Base-by-base conservation (phyloP, 495 filamentous ascomycete species). In the Jackrogersella minutella region DNA sequence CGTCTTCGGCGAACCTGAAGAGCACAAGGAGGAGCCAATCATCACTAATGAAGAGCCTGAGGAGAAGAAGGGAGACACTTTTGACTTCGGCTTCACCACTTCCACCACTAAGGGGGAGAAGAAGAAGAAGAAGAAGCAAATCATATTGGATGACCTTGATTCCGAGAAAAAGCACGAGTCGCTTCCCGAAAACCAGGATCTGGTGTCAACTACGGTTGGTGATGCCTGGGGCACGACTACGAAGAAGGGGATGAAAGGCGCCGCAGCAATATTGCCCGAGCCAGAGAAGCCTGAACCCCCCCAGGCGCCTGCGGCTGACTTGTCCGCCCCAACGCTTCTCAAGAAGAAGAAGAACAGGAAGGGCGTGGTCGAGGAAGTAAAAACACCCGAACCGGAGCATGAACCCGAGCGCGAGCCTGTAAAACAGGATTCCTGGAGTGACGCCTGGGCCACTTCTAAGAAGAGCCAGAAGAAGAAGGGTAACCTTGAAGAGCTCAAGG, bases 111-210 rank as follows among this genome's bases (percentile, higher is more conserved):
- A 72, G 28, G 74, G 79, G 63, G 76, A 77, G 34, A 75, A 71
- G 28, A 67, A 74, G 30, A 10, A 31, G 31, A 77, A 79, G 62
- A 78, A 74, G 43, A 78, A 80, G 62, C 79, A 78, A 58, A 78
- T 43, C 16, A 44, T 73, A 37, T 75, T 66, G 67, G 73, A 76
- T 11, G 56, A 60, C 2, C 31, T 66, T 8, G 70, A 73, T 41
- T 47, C 66, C 10, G 70, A 75, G 28, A 69, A 75, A 36, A 70
- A 73, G 44, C 70, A 74, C 28, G 73, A 71, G 22, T 26, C 62
- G 5, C 44, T 61, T 16, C 44, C 53, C 19, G 62, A 56, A 24
- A 66, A 40, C 17, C 67, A 71, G 51, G 63, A 62, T 40, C n/a
- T 57, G 3, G 63, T 44, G 9, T 52, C 66, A 5, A 34, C 58